Evolutionary conservation across 1,139 yeast genomes (phyloP), one percentile per base, ranked within the genome.

Genomic region (Scheffersomyces insectosa): DNA sequence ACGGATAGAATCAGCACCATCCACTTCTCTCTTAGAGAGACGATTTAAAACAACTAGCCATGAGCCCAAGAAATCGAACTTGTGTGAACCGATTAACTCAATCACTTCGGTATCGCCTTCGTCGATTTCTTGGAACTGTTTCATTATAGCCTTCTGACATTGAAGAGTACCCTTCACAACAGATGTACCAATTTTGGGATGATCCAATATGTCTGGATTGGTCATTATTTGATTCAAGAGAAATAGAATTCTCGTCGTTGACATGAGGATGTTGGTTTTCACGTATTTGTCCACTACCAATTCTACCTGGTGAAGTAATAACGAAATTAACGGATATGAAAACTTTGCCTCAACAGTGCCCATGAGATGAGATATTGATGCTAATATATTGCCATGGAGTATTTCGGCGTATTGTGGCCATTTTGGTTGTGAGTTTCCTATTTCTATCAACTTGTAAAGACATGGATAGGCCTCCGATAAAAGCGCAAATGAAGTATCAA

Each of bases 61-160:
- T 34, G 68, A 69, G 0, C 64, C 65, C 32, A 68, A 42, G 5
- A 70, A 57, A 48, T 73, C 79, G 43, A 57, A 68, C 37, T 59
- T 55, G 49, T 71, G 70, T n/a, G 55, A 54, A 30, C 56, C 48
- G 2, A 70, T 33, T 3, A 69, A 47, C 3, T 37, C 39, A 4
- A 42, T 35, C 3, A 45, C 33, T 11, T 30, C 28, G 2, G 59
- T 62, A 11, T 60, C 59, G 3, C 34, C 23, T 16, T 60, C 62
- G 5, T 48, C 52, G 1, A 46, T 33, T 4, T 39, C 32, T 7
- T 43, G 40, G 25, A 49, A 38, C 20, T 40, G 43, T 12, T 38
- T 29, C 3, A 56, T 34, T 11, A 57, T 43, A 13, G 39, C 27
- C 6, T 28, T 7, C 38, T 54, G 56, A 28, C 54, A 48, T 15